phyloP scores from a whole-genome alignment of 371 early-diverging fungal genomes.

The Mucor racemosus region DNA sequence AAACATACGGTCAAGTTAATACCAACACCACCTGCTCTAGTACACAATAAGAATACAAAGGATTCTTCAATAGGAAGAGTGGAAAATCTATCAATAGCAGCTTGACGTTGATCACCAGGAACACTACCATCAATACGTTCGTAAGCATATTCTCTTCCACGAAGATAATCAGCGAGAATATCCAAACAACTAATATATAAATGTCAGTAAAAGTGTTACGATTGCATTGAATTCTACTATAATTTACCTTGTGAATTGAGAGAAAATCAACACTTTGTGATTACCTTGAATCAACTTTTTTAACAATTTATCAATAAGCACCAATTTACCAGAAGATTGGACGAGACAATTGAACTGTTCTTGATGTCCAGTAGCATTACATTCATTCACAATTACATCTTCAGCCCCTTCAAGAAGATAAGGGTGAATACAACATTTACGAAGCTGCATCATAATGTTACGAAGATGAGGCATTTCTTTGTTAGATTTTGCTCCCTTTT shows the following conservation, averaged over 20 bases:
- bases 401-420: slow-evolving; percentile 85
- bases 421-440: slow-evolving; percentile 89
- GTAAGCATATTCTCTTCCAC: slow-evolving; percentile 72
- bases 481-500: slow-evolving; percentile 60
- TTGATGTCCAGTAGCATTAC: slow-evolving; percentile 57
- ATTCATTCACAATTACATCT: slow-evolving; percentile 74
- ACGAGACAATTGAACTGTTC: slow-evolving; percentile 77
- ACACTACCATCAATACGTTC: slow-evolving; percentile 91
- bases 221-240: not conserved
- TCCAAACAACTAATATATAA: slow-evolving; percentile 29
- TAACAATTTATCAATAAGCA: slow-evolving; percentile 84
- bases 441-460: slow-evolving; percentile 74
- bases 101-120: slow-evolving; percentile 89
- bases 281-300: slow-evolving; percentile 76
- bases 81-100: slow-evolving; percentile 92
- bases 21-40: slow-evolving; percentile 93
- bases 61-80: slow-evolving; percentile 68
- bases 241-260: slow-evolving; percentile 84
- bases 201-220: not conserved
- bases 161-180: slow-evolving; percentile 81
- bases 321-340: slow-evolving; percentile 87
- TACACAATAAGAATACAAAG: slow-evolving; percentile 86
- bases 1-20: slow-evolving; percentile 76
- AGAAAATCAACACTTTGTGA: slow-evolving; percentile 93
- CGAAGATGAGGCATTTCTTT: slow-evolving; percentile 65